Base-by-base conservation (phyloP, 768 basidiomycete genomes). In the Mycena rosella region DNA sequence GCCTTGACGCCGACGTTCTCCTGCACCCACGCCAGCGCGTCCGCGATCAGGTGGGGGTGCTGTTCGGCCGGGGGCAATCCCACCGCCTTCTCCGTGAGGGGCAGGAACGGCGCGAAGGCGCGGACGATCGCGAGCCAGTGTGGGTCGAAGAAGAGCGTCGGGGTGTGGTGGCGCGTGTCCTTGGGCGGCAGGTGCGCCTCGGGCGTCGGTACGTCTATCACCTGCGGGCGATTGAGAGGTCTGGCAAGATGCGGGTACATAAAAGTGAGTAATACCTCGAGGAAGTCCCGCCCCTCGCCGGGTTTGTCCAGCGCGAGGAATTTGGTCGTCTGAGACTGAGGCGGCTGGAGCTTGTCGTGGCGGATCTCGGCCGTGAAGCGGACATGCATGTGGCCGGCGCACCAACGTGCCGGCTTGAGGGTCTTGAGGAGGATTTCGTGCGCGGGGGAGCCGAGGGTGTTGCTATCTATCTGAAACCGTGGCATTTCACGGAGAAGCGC, bases 271-370 rank as follows among this genome's bases (percentile, higher is more conserved):
- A 38, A 9, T 68, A 93, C 95, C 86, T 97, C 95, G 20, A 98
- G 83, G 76, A 94, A 97, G 51, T 91, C 86, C 58, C 92, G 87
- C 9, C 81, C 84, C 0, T 88, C 89, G 5, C 95, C 84, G 68
- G 96, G 97, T 77, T 98, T 98, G 78, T 96, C 95, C 5, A 99
- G 82, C 6, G 96, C 96, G 18, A 99, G 79, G 78, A 99, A 98
- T 45, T 83, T 87, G 0, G 96, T 69, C 69, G 40, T 36, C 75
- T 59, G 7, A 70, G 71, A 22, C 70, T 72, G 22, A 62, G 57
- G 20, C n/a, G 58, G n/a, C 69, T 30, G 63, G 73, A 15, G 64
- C 74, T 20, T 74, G 79, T 3, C 77, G 78, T 27, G 79, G 74
- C 10, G 80, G 79, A 11, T 72, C 75, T 14, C 9, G 96, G 96